A percentile compares a stretch with the other conserved stretches of the same genome.
These are phyloP conservation scores for Ogataea kodamae DNA, from an alignment of 805 yeast species.

Conservation along the genomic window DNA sequence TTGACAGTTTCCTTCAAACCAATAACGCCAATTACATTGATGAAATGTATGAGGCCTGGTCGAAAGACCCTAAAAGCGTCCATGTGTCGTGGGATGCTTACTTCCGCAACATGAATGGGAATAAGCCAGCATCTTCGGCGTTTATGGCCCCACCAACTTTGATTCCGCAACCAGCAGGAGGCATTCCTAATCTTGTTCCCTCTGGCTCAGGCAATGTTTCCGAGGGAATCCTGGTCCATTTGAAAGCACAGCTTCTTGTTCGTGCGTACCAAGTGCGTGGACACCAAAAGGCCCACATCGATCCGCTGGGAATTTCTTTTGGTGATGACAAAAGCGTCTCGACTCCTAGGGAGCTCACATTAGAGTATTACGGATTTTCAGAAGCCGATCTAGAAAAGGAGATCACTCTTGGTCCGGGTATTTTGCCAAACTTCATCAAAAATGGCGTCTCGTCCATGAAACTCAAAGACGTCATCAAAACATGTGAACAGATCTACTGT, in stretches of 20 bases:
- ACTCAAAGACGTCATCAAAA: constrained; percentile 70
- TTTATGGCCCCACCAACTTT: constrained; percentile 90
- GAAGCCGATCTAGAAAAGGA: constrained; percentile 79
- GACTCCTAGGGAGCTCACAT: constrained; percentile 80
- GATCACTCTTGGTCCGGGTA: constrained; percentile 95
- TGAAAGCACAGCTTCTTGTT: constrained; percentile 92
- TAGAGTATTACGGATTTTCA: constrained; percentile 89
- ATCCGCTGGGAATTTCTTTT: constrained; percentile 88
- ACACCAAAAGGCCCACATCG: constrained; percentile 90
- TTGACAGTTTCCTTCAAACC: constrained; percentile 78
- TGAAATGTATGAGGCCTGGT: constrained; percentile 97
- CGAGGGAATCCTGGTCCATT: constrained; percentile 76
- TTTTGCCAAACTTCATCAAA: constrained; percentile 83
- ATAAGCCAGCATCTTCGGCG: constrained; percentile 69
- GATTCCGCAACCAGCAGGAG: constrained; percentile 78
- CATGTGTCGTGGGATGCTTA: constrained; percentile 97
- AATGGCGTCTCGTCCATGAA: constrained; percentile 59
- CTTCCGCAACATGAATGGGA: constrained; percentile 79
- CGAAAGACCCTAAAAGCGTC: constrained; percentile 81
- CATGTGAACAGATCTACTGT: constrained; percentile 85
- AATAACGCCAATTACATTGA: constrained; percentile 90
- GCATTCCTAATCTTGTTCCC: constrained; percentile 61
- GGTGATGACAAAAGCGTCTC: constrained; percentile 57
- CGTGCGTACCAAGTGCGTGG: constrained; percentile 99
- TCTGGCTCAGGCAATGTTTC: constrained; percentile 47